Evolutionary conservation across 1,139 yeast genomes (phyloP), one percentile per base, ranked within the genome.

Genomic region (Zygoascus meyerae): DNA sequence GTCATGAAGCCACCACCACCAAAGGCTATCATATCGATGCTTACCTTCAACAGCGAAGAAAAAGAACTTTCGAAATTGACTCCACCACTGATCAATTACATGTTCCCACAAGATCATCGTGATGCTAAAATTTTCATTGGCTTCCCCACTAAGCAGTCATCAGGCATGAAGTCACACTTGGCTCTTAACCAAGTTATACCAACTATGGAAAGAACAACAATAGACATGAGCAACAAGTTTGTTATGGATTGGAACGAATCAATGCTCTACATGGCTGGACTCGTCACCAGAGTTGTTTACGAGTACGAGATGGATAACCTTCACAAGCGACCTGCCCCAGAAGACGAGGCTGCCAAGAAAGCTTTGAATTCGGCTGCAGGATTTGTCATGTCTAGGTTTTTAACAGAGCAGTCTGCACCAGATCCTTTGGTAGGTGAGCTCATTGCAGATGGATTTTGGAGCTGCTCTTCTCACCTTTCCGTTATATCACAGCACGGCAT

Each of bases 191-290:
- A 68, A 50, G 54, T 68, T 2, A 67, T 69, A 16, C 73, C 73
- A 1, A 70, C 73, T 1, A 69, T 69, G 70, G 73, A 69, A 49
- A 60, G 73, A 5, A 69, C 73, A 1, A 71, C 71, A 2, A 63
- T 69, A 2, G 73, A 69, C 52, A 66, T 70, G 64, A 67, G 72
- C 1, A 69, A 69, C 46, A 58, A 64, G 8, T 63, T 61, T 46
- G 73, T 69, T 17, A 68, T 65, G 47, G 69, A 66, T 46, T 69
- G 73, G 73, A 69, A 69, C 51, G 55, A 60, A 35, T 67, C 69
- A 46, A 62, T 69, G 62, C 60, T 69, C 11, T 64, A 60, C 41
- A 63, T 66, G 60, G 65, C 69, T 9, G 73, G 73, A 2, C 55
- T 67, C 5, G 50, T 70, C 37, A 54, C 67, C 7, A 55, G 73